Base-by-base conservation (phyloP, 257 asterid genomes). In the Linderniella brevidens region DNA sequence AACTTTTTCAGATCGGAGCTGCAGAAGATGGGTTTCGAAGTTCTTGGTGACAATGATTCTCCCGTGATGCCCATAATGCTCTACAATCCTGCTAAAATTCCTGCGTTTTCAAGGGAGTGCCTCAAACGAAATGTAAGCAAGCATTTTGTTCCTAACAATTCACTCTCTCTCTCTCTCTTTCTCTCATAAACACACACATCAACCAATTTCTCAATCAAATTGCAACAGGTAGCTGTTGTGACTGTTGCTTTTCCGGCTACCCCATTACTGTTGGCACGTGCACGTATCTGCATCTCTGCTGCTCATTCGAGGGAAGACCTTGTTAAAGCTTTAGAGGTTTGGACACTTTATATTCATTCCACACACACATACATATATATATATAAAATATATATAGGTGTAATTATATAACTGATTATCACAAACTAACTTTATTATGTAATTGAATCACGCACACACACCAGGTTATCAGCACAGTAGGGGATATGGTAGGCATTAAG, bases 31-130 rank as follows among this genome's bases (percentile, higher is more conserved):
- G 98, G 98, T 45, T 88, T 88, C 59, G 98, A 88, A 69, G 98
- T 88, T 64, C 69, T 88, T 50, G 98, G 98, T 46, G 98, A 84
- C 74, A 78, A 88, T 50, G 98, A 88, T 58, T 88, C 98, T 48
- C 96, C 98, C 48, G 93, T 88, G 35, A 88, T 88, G 96, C 98
- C 98, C 57, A 75, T 88, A 56, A 88, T 88, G 98, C 87, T 88
- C 58, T 88, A 88, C 49, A 88, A 84, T 62, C 98, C 98, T 10
- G 83, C 88, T 44, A 88, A 88, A 75, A 81, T 88, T 59, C 98
- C 96, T 55, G 94, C 98, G 8, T 88, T 88, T 70, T 88, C 98
- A 40, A 79, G 94, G 57, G 96, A 84, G 64, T 90, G 98, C 64
- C 96, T 90, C 71, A 81, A 61, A 59, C 75, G 76, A 46, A 76